Conservation (phyloP, 768 basidiomycete genomes). For the Pleurotus sapidus region DNA sequence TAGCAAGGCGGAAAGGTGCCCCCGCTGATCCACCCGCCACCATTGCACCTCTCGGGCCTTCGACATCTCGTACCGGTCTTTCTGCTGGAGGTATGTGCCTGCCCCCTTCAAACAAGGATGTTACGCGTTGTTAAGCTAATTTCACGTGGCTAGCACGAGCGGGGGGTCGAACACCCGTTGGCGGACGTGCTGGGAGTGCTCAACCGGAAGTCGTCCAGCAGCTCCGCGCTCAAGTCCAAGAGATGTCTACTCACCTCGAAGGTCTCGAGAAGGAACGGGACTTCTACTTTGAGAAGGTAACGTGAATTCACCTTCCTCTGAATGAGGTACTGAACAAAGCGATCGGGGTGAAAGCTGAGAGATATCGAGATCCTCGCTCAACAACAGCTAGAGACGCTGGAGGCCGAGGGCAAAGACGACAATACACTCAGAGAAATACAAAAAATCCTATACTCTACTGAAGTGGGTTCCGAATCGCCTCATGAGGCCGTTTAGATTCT, state of each 20-base stretch:
- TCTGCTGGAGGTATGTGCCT: background rate
- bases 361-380: conserved; percentile 96
- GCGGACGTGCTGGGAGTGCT: conserved; percentile 65
- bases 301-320: conserved; percentile 11
- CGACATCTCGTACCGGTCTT: conserved; percentile 24
- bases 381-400: conserved; percentile 64
- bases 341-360: conserved; percentile 59
- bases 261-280: conserved; percentile 96
- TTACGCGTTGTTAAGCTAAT: background rate
- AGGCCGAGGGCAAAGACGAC: conserved; percentile 55
- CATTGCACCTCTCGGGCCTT: conserved; percentile 59
- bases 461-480: conserved; percentile 49
- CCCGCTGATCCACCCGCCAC: conserved; percentile 78
- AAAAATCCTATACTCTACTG: conserved; percentile 91
- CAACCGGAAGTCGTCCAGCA: conserved; percentile 65
- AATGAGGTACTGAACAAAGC: too few species aligned
- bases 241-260: conserved; percentile 79
- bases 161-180: conserved; percentile 72
- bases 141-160: conserved; percentile 32
- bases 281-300: conserved; percentile 97
- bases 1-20: conserved; percentile 75
- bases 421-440: conserved; percentile 74
- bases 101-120: conserved; percentile 6
- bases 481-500: background rate
- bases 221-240: conserved; percentile 76